Evolutionary conservation across 2,329 filamentous ascomycete species (phyloP), one percentile per base, ranked within the genome.

Genomic region (Ceratocystis cacaofunesta): DNA sequence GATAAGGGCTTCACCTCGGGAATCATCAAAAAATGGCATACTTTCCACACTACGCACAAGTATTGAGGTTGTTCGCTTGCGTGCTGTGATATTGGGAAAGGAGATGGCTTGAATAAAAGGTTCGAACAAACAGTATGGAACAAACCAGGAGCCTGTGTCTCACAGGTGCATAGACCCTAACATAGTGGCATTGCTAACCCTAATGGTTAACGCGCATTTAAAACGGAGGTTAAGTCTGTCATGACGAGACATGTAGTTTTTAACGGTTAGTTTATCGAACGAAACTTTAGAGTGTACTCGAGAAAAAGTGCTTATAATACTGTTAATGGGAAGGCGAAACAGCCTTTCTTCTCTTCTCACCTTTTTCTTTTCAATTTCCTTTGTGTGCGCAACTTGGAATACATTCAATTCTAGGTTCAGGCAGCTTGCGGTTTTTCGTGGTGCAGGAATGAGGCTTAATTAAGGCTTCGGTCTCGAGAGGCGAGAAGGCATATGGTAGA

Each of bases 1-100:
- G 61, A 66, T 52, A 66, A 75, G 75, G 75, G 74, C 72, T 77
- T 77, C 75, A 76, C 75, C 77, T 78, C 75, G 75, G 76, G 77
- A 73, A 76, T 78, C 73, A 76, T 78, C 76, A 77, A 77, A 74
- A 77, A 70, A 69, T 69, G 70, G 69, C 68, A 70, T 66, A 62
- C 63, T 64, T 64, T 64, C 63, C 63, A 64, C 63, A 60, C 5
- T 15, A 25, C 52, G 60, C 52, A 46, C 48, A 19, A 52, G 22
- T 19, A 25, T n/a, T 58, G 55, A 36, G 12, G 15, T 15, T 57
- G 52, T 8, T 32, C 25, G 22, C 12, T 25, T 52, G 48, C 7
- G 10, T 52, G 48, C 48, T 25, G 22, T 50, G 22, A 25, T 19
- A 25, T 52, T 12, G 22, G 19, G 25, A 28, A 25, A 15, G 22